Percentiles rank a stretch among this genome's conserved stretches.
Conservation (phyloP, 2,329 filamentous ascomycete species). For the Cercospora janseana region DNA sequence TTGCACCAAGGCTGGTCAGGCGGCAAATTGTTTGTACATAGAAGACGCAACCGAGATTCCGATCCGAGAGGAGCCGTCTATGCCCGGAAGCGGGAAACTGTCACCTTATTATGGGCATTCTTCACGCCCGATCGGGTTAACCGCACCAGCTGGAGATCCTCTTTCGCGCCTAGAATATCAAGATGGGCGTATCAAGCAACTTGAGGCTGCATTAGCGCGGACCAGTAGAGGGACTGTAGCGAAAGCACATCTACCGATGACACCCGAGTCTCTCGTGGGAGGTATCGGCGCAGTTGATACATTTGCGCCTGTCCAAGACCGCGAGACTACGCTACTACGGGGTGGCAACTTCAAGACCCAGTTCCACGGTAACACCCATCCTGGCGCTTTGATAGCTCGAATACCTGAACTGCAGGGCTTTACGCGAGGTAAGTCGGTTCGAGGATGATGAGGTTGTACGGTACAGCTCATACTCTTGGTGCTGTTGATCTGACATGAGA, state of each 20-base stretch:
- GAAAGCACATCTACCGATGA: conserved; percentile 27
- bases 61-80: conserved; percentile 28
- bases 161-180: conserved; percentile 31
- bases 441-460: no score
- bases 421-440: conserved; percentile 20
- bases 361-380: conserved; percentile 46
- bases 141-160: conserved; percentile 24
- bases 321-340: conserved; percentile 44
- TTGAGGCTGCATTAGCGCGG: conserved; percentile 30
- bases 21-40: conserved; percentile 44
- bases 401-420: conserved; percentile 33
- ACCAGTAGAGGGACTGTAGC: conserved; percentile 18
- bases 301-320: conserved; percentile 27
- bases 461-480: neutral
- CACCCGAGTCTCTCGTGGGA: conserved; percentile 29
- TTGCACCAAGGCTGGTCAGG: conserved; percentile 46
- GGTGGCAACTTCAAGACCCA: conserved; percentile 48
- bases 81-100: conserved; percentile 15
- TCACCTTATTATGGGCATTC: conserved; percentile 36
- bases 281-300: conserved; percentile 14
- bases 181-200: conserved; percentile 33
- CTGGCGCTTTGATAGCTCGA: conserved; percentile 35
- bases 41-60: conserved; percentile 32
- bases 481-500: neutral
- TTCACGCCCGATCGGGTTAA: conserved; percentile 22